Evolutionary conservation across 805 yeast species (phyloP).

Genomic region (Wickerhamomyces hampshirensis): DNA sequence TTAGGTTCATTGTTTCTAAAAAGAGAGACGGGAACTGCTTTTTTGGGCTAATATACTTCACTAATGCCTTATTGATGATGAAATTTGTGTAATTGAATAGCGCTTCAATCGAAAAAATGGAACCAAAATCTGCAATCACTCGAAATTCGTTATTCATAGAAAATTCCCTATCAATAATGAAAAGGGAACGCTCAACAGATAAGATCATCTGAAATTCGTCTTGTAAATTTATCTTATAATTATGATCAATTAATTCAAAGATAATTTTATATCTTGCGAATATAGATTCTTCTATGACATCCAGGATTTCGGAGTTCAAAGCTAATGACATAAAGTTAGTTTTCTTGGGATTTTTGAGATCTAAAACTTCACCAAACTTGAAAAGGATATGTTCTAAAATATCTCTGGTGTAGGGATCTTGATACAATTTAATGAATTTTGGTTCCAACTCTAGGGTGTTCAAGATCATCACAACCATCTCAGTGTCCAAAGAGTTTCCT

Average conservation of each 20-base stretch:
- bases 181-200: constrained; percentile 11
- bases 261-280: constrained; percentile 19
- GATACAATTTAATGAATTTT: constrained; percentile 4
- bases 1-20: constrained; percentile 8
- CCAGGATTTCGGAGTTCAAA: constrained; percentile 12
- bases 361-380: constrained; percentile 5
- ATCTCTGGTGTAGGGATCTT: constrained; percentile 1
- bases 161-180: constrained; percentile 11
- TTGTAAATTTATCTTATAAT: constrained; percentile 15
- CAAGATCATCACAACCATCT: constrained; percentile 10
- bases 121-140: constrained; percentile 18
- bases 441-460: constrained; percentile 7
- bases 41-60: constrained; percentile 13
- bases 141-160: constrained; percentile 10
- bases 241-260: constrained; percentile 25
- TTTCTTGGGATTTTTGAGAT: neutral
- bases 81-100: constrained; percentile 13
- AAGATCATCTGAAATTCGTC: constrained; percentile 16
- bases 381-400: constrained; percentile 11
- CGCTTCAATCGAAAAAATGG: constrained; percentile 16
- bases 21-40: constrained; percentile 9
- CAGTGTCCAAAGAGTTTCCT: constrained; percentile 8
- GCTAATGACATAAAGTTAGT: constrained; percentile 4
- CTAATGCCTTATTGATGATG: constrained; percentile 13
- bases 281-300: constrained; percentile 13